Evolutionary conservation across 805 yeast species (phyloP), one percentile per base, ranked within the genome.

Genomic region (Kazachstania africana): DNA sequence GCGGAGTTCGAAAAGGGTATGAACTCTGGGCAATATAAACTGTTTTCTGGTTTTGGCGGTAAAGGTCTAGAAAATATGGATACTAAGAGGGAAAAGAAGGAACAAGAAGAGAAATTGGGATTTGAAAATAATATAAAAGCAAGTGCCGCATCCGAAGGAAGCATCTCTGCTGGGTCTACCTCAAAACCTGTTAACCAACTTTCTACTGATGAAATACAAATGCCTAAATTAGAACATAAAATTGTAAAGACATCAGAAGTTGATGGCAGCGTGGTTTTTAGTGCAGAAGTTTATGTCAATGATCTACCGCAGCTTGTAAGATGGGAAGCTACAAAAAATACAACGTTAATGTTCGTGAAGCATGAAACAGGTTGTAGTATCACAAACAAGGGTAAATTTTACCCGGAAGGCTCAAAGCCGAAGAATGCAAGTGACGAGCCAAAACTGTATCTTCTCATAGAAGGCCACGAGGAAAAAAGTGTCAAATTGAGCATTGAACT

Each of bases 1-100:
- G 55, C 61, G 4, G 45, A 55, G 24, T 84, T 81, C 51, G 57
- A 70, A 35, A 63, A 57, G 10, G 82, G 78, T 35, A 63, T 82
- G 37, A 73, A 75, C 39, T 50, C 60, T 2, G 95, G 94, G 0
- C 74, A 76, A 33, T 77, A 66, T 48, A 70, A 66, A 43, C 64
- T 70, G 36, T 67, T 71, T 16, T 70, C 73, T 33, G 98, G 98
- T 0, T 91, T 85, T 60, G 94, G 95, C 3, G 98, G 98, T 14
- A 78, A 80, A 42, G 97, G 97, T 2, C 63, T 87, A 32, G 88
- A 78, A 27, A 78, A 78, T 39, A 59, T 87, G 26, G 87, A 82
- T 37, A 72, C 73, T 36, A 48, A 32, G 45, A 46, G 36, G 26
- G 55, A 52, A 4, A 59, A 48, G 31, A 35, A 39, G 34, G 33